Conservation (phyloP, 2,329 filamentous ascomycete species). For the Fusarium hostae region DNA sequence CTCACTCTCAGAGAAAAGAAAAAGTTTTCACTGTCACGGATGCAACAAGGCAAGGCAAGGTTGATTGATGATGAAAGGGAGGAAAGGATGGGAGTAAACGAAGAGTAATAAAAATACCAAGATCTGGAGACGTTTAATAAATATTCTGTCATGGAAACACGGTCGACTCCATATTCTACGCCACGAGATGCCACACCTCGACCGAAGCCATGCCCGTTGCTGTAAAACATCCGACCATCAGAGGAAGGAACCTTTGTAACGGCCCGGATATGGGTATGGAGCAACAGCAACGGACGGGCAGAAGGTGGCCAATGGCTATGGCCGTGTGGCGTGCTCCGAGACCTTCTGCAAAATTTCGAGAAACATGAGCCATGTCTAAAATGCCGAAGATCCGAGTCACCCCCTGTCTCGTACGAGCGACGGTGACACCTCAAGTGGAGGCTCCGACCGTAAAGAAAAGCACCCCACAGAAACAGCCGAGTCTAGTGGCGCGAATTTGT, state of each 20-base stretch:
- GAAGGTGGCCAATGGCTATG: constrained; percentile 27
- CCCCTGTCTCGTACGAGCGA: constrained; percentile 38
- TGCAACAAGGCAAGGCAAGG: background rate
- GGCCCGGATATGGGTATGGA: constrained; percentile 28
- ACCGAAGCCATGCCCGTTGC: constrained; percentile 22
- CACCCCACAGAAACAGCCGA: constrained; percentile 30
- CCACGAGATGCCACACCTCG: constrained; percentile 3
- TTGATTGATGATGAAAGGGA: background rate
- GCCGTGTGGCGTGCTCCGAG: background rate
- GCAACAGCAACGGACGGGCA: background rate
- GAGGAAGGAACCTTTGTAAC: constrained; percentile 40
- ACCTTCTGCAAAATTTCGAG: constrained; percentile 38
- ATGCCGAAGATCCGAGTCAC: constrained; percentile 36
- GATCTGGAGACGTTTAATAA: constrained; percentile 35
- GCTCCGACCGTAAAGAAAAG: background rate
- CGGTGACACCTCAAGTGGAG: constrained; percentile 26
- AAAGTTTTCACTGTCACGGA: constrained; percentile 19
- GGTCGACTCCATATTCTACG: background rate
- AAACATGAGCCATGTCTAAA: constrained; percentile 37
- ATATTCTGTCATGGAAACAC: constrained; percentile 32
- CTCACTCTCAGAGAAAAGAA: background rate
- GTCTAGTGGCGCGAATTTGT: constrained; percentile 8
- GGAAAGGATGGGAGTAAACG: constrained; percentile 12
- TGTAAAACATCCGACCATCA: constrained; percentile 35
- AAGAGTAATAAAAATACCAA: constrained; percentile 26